phyloP scores from a whole-genome alignment of 257 asterid genomes.

The Fraxinus pennsylvanica region DNA sequence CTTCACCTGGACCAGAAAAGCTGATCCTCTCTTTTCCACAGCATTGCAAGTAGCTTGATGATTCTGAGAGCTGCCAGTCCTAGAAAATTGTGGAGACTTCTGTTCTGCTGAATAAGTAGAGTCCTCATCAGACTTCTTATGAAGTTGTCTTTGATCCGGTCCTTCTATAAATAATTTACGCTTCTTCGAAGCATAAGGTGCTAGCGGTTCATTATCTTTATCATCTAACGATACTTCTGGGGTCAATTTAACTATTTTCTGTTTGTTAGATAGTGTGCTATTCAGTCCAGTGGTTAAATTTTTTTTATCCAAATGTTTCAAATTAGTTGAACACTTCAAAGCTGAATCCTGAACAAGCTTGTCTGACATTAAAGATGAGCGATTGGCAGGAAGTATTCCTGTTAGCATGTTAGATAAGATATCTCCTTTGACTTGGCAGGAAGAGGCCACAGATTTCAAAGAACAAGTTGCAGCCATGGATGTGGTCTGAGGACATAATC shows the following conservation, averaged over 20 bases:
- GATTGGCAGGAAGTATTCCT: conserved; percentile 84
- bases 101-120: conserved; percentile 35
- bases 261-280: conserved; percentile 20
- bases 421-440: conserved; percentile 40
- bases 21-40: conserved; percentile 69
- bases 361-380: conserved; percentile 56
- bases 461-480: conserved; percentile 32
- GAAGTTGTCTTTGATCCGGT: conserved; percentile 40
- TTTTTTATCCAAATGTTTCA: conserved; percentile 33
- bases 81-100: conserved; percentile 29
- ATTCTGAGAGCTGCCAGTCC: conserved; percentile 33
- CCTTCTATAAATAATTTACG: conserved; percentile 55
- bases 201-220: conserved; percentile 37
- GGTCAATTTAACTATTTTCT: conserved; percentile 13
- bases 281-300: conserved; percentile 32
- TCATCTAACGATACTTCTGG: conserved; percentile 34
- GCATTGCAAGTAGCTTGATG: conserved; percentile 40
- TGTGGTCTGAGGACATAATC: conserved; percentile 35
- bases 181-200: conserved; percentile 54
- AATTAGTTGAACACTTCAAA: conserved; percentile 41
- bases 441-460: conserved; percentile 37
- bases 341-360: conserved; percentile 38
- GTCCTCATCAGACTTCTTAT: conserved; percentile 25
- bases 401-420: conserved; percentile 32
- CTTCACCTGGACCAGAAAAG: conserved; percentile 75